phyloP scores from a whole-genome alignment of 257 asterid species.

The Nicotiana tomentosiformis region DNA sequence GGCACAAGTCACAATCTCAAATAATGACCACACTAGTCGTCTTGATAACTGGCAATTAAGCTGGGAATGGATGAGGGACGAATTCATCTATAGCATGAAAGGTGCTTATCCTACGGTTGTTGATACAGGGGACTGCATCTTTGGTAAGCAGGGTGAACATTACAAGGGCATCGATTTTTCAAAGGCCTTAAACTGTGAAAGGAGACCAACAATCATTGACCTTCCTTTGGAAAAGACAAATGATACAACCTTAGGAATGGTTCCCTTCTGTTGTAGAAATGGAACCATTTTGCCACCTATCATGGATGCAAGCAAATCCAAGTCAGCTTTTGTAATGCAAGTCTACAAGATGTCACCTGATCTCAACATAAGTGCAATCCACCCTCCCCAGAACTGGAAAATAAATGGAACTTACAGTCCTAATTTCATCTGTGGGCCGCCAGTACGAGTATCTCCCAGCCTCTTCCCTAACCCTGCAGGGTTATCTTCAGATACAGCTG shows the following conservation, averaged over 20 bases:
- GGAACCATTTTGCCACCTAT: conserved; percentile 54
- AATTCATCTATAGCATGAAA: conserved; percentile 53
- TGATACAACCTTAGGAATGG: conserved; percentile 44
- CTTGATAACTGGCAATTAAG: conserved; percentile 50
- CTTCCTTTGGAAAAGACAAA: conserved; percentile 51
- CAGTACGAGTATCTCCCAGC: conserved; percentile 40
- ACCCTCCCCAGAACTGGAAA: conserved; percentile 58
- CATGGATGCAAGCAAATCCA: conserved; percentile 43
- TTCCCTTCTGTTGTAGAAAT: conserved; percentile 62
- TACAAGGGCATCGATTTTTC: conserved; percentile 43
- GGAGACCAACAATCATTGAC: conserved; percentile 52
- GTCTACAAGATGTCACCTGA: conserved; percentile 73
- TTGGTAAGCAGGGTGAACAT: conserved; percentile 41
- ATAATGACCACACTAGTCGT: conserved; percentile 43
- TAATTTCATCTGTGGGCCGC: conserved; percentile 45
- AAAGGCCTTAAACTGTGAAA: conserved; percentile 39
- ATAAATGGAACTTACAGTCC: conserved; percentile 43
- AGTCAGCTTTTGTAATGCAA: conserved; percentile 46
- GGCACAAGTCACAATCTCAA: conserved; percentile 60
- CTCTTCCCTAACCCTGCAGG: conserved; percentile 48
- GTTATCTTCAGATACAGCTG: conserved; percentile 34
- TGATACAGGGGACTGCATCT: conserved; percentile 47
- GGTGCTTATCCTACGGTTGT: conserved; percentile 53
- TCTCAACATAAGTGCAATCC: conserved; percentile 38
- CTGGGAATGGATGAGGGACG: conserved; percentile 71